Percentiles rank a stretch among this genome's conserved stretches.
Conservation (phyloP, 2,329 filamentous ascomycete genomes). For the Penicillium sp. region DNA sequence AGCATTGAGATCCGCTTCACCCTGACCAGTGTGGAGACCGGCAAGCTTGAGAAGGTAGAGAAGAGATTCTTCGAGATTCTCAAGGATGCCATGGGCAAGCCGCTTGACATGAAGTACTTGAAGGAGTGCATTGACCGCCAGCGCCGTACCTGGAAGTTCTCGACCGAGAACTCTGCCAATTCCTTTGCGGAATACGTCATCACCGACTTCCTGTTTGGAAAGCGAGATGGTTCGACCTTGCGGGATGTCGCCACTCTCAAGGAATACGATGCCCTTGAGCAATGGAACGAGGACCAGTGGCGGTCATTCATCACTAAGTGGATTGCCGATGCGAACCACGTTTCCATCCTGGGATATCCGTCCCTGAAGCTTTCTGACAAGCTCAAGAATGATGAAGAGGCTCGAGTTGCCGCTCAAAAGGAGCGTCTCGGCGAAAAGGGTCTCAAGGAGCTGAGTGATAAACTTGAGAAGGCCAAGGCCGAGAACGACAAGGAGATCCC, state of each 20-base stretch:
- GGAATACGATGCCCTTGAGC: conserved; percentile 69
- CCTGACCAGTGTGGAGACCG: conserved; percentile 82
- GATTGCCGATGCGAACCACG: conserved; percentile 81
- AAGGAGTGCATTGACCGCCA: conserved; percentile 83
- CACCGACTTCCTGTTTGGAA: conserved; percentile 87
- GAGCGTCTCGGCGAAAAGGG: conserved; percentile 80
- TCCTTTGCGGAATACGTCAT: conserved; percentile 87
- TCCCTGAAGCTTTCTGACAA: conserved; percentile 78
- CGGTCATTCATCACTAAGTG: conserved; percentile 78
- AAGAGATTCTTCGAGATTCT: conserved; percentile 82
- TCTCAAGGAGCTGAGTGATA: conserved; percentile 71
- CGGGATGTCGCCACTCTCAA: conserved; percentile 58
- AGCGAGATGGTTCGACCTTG: conserved; percentile 77
- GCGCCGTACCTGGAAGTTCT: conserved; percentile 78
- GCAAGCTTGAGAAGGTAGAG: conserved; percentile 81
- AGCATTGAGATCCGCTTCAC: conserved; percentile 84
- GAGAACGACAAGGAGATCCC: conserved; percentile 91
- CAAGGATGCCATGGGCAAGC: conserved; percentile 73
- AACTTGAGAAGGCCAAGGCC: conserved; percentile 79
- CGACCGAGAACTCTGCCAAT: conserved; percentile 77
- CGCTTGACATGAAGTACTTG: conserved; percentile 88
- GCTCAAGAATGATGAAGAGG: conserved; percentile 79
- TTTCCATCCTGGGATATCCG: conserved; percentile 86
- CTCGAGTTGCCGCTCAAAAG: conserved; percentile 76
- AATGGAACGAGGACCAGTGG: conserved; percentile 86